A percentile compares a stretch with the other conserved stretches of the same genome.
Conservation (phyloP, 768 basidiomycete species). For the Lyophyllum atratum region DNA sequence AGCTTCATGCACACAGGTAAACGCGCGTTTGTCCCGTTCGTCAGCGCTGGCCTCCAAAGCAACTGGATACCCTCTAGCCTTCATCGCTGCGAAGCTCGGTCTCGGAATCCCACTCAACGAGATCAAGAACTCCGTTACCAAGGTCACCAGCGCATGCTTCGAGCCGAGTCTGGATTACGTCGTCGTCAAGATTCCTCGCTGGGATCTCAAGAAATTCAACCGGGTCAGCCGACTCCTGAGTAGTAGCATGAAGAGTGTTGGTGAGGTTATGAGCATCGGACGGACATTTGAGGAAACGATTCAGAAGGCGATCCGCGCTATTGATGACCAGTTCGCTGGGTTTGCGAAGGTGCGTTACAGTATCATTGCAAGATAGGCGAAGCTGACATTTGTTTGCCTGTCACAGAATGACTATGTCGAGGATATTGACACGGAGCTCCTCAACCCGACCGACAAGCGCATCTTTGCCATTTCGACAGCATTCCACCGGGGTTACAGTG, state of each 20-base stretch:
- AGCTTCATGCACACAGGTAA: constrained; percentile 46
- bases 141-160: constrained; percentile 95
- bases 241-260: constrained; percentile 98
- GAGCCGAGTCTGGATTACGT: constrained; percentile 97
- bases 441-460: constrained; percentile 95
- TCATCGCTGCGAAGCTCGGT: constrained; percentile 97
- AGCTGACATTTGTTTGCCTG: background rate
- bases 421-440: constrained; percentile 89
- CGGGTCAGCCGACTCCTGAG: constrained; percentile 89
- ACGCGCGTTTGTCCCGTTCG: constrained; percentile 97
- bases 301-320: constrained; percentile 96
- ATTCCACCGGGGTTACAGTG: constrained; percentile 88
- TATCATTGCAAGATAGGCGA: background rate
- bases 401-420: constrained; percentile 82
- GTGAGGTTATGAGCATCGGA: constrained; percentile 99
- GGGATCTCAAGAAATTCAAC: constrained; percentile 98
- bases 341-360: constrained; percentile 71
- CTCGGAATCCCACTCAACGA: constrained; percentile 97
- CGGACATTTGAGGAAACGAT: constrained; percentile 98
- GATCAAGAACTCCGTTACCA: constrained; percentile 97
- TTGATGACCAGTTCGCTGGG: constrained; percentile 93
- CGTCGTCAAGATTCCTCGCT: constrained; percentile 98
- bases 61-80: constrained; percentile 96
- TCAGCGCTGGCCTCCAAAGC: constrained; percentile 98
- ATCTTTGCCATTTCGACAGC: constrained; percentile 96